These are phyloP conservation scores for Botrytis squamosa DNA, from an alignment of 2,329 filamentous ascomycete genomes.

Conservation along the genomic window DNA sequence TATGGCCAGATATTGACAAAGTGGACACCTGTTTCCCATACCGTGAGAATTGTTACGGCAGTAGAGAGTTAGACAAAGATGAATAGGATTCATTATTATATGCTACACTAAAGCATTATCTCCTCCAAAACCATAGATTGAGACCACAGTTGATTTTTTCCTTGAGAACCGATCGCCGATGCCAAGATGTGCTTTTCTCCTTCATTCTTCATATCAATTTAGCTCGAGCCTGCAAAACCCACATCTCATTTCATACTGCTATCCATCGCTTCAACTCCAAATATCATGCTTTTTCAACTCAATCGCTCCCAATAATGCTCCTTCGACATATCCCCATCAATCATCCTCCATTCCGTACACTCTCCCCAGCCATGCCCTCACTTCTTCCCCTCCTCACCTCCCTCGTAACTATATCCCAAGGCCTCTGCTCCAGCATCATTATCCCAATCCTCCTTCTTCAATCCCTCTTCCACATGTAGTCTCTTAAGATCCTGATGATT, in stretches of 20 bases:
- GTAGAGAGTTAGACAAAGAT: background rate
- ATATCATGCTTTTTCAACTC: background rate
- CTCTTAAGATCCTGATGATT: constrained; percentile 37
- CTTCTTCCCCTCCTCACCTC: no score
- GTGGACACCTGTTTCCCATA: background rate
- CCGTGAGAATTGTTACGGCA: background rate
- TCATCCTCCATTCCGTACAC: background rate
- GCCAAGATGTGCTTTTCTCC: background rate
- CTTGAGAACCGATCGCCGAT: background rate
- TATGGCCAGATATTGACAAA: background rate
- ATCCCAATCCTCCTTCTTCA: constrained; percentile 6
- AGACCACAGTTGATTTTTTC: background rate
- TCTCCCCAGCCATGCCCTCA: no score
- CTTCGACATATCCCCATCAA: no score
- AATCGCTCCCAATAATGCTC: no score
- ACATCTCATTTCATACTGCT: background rate
- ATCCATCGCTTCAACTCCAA: background rate
- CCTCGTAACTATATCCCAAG: background rate
- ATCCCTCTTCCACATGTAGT: background rate
- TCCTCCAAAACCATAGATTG: background rate
- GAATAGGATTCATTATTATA: background rate
- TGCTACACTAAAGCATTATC: background rate
- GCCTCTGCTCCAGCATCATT: constrained; percentile 5
- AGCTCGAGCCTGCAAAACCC: background rate
- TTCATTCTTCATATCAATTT: background rate